phyloP scores from a whole-genome alignment of 2,329 filamentous ascomycete species.

The Cordyceps fumosorosea region DNA sequence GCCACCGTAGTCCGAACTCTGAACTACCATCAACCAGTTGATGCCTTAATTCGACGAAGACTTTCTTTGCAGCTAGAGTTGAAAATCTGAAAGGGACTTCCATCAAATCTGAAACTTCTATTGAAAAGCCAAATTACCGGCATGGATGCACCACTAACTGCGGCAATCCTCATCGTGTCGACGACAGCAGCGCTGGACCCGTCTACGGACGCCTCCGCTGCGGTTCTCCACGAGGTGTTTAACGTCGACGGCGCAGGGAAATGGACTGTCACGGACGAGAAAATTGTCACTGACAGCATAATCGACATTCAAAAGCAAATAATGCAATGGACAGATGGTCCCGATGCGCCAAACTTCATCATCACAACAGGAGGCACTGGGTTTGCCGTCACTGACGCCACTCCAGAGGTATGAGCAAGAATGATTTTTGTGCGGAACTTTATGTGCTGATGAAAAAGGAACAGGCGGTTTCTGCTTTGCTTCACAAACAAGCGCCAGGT shows the following conservation, averaged over 20 bases:
- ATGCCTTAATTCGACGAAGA: no score
- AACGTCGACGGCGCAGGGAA: constrained; percentile 55
- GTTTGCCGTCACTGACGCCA: constrained; percentile 77
- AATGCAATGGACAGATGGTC: constrained; percentile 63
- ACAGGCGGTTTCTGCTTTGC: constrained; percentile 68
- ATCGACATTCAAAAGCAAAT: constrained; percentile 69
- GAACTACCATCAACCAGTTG: no score
- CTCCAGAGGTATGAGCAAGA: constrained; percentile 63
- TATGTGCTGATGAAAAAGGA: background rate
- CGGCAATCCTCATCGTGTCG: constrained; percentile 79
- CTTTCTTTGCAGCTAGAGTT: no score
- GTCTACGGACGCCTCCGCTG: constrained; percentile 67
- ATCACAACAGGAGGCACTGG: constrained; percentile 90
- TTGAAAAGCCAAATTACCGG: background rate
- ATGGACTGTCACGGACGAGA: constrained; percentile 64
- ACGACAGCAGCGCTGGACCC: constrained; percentile 80
- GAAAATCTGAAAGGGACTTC: no score
- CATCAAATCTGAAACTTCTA: background rate
- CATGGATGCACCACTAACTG: constrained; percentile 46
- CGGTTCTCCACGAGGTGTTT: constrained; percentile 63
- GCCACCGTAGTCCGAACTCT: background rate
- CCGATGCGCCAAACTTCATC: constrained; percentile 63
- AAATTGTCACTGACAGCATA: constrained; percentile 74
- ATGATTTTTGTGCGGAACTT: background rate
- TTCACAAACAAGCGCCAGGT: constrained; percentile 82